Base-by-base conservation (phyloP, 2,329 filamentous ascomycete genomes). In the Pseudodiploospora longispora region DNA sequence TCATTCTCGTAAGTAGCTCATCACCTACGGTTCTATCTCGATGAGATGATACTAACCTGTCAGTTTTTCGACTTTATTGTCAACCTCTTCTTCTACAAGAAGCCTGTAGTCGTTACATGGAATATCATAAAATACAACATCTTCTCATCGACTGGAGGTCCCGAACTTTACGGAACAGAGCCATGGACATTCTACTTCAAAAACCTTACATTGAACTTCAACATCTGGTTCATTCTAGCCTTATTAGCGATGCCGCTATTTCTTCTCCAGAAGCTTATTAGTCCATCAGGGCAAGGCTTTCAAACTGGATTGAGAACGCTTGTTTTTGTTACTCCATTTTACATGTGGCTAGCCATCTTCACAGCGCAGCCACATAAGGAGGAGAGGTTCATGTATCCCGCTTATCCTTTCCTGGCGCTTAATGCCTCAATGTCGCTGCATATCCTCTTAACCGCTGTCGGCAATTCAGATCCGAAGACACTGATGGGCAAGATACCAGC, bases 101-200 rank as follows among this genome's bases (percentile, higher is more conserved):
- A 87, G 57, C 52, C 85, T 6, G 82, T 80, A 4, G 64, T 90
- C 34, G 87, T 95, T 6, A 82, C 89, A 1, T 85, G 88, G 74
- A 96, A 96, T 59, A 97, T 98, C 57, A 82, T 98, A 57, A 79
- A 84, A 52, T 98, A 98, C 74, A 98, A 98, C 61, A 80, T 98
- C 36, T 91, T 98, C 60, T 85, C 86, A 6, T 81, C 80, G 6
- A 76, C 79, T 0, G 86, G 82, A 30, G 93, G 91, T 0, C 93
- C 93, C 0, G 79, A 95, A 44, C 85, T 98, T 32, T 98, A 96
- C 57, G 93, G 93, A 37, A 94, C 87, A 1, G 93, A 98, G 65
- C 87, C 91, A 1, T 97, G 91, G 93, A 84, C 90, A 42, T 98
- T 96, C 61, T 98, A 98, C 65, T 74, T 95, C 55, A 85, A 87